Evolutionary conservation across 768 basidiomycete genomes (phyloP).

Genomic region (Sporobolomyces pararoseus): DNA sequence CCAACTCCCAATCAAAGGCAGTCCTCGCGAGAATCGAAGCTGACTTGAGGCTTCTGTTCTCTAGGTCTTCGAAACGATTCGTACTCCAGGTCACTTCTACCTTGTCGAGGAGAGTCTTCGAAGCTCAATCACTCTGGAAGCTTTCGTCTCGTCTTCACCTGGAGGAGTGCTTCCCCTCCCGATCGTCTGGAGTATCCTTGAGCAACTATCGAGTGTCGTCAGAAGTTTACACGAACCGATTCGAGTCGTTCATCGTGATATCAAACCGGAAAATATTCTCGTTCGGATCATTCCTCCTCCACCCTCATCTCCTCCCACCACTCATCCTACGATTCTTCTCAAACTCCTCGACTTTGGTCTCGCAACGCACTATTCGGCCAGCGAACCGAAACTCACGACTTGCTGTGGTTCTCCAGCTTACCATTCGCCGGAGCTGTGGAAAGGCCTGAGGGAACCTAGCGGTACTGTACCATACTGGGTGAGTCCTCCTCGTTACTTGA

Average conservation of each 20-base stretch:
- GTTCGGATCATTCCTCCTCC: constrained; percentile 31
- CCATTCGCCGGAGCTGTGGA: constrained; percentile 52
- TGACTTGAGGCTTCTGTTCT: not conserved
- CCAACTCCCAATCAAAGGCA: not conserved
- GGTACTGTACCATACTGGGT: constrained; percentile 51
- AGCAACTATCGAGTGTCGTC: constrained; percentile 51
- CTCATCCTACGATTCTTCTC: constrained; percentile 39
- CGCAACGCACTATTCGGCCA: constrained; percentile 51
- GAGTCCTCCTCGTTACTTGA: constrained; percentile 1
- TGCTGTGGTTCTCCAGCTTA: constrained; percentile 51
- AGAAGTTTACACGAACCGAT: constrained; percentile 49
- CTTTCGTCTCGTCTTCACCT: constrained; percentile 44
- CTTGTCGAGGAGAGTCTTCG: constrained; percentile 49
- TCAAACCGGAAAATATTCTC: constrained; percentile 48
- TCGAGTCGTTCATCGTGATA: constrained; percentile 45
- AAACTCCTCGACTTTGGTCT: constrained; percentile 53
- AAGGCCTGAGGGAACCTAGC: constrained; percentile 49
- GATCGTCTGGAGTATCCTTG: constrained; percentile 47
- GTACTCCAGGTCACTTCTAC: constrained; percentile 53
- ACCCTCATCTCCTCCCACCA: not conserved
- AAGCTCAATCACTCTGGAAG: constrained; percentile 48
- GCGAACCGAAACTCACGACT: constrained; percentile 51
- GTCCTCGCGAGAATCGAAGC: not conserved
- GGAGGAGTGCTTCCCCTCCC: constrained; percentile 11
- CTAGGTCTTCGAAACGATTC: constrained; percentile 50